A percentile compares a stretch with the other conserved stretches of the same genome.
Evolutionary conservation across 2,329 filamentous ascomycete species (phyloP).

Genomic region (Chalara sp.): DNA sequence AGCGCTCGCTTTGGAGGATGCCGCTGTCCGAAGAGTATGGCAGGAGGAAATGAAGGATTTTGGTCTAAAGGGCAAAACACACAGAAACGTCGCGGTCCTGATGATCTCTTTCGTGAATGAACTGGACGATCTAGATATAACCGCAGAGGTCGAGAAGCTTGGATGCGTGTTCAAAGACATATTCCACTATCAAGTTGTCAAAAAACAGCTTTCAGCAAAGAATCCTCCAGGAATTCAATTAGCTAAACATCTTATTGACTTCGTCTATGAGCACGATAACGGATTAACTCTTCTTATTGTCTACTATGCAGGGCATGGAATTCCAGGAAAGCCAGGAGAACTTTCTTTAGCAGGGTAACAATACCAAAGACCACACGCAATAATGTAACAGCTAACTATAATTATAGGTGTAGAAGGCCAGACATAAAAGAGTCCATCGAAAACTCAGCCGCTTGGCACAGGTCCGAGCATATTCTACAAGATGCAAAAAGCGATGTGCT

Average conservation of each 20-base stretch:
- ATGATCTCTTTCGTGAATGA: slow-evolving; percentile 6
- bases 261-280: slow-evolving; percentile 15
- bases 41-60: slow-evolving; percentile 3
- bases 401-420: too few relatives aligned
- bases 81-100: slow-evolving; percentile 2
- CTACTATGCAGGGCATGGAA: slow-evolving; percentile 26
- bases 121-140: slow-evolving; percentile 4
- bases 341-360: slow-evolving; percentile 1
- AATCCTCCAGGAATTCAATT: slow-evolving; percentile 10
- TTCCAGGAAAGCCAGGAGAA: slow-evolving; percentile 1
- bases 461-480: slow-evolving; percentile 1
- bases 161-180: slow-evolving; percentile 4
- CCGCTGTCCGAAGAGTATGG: not conserved
- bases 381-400: too few relatives aligned
- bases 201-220: not conserved
- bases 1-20: not conserved
- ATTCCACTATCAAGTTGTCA: slow-evolving; percentile 9
- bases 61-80: not conserved
- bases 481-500: slow-evolving; percentile 2
- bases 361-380: too few relatives aligned
- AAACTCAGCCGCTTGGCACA: slow-evolving; percentile 2
- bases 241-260: slow-evolving; percentile 13
- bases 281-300: slow-evolving; percentile 20
- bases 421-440: not conserved
- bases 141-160: slow-evolving; percentile 3